These are phyloP conservation scores for Nannochloropsis oceanica DNA, from an alignment of 108 stramenopile species.

Conservation along the genomic window DNA sequence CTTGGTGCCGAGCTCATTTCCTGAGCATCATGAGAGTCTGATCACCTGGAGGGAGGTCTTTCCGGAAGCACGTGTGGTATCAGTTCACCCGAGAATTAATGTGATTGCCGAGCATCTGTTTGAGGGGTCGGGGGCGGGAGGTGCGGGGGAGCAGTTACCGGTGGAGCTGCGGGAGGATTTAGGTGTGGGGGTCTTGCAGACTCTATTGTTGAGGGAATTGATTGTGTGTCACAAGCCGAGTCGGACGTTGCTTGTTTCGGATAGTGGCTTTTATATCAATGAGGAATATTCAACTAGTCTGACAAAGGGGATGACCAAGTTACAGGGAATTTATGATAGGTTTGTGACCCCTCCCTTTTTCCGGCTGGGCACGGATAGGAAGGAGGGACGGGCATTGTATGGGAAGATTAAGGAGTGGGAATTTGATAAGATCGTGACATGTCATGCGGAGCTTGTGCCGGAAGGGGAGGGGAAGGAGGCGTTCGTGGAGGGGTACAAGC, in stretches of 20 bases:
- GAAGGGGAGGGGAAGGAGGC: not conserved
- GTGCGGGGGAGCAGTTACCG: not conserved
- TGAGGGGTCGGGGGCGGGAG: not conserved
- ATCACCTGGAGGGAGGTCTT: not conserved
- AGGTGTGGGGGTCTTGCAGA: not conserved
- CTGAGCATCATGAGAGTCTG: not conserved
- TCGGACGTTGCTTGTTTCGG: not conserved
- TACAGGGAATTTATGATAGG: not conserved
- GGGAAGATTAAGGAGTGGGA: not conserved
- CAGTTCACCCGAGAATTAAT: not conserved
- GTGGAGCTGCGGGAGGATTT: not conserved
- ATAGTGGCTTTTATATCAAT: not conserved
- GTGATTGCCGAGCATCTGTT: not conserved
- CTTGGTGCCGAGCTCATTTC: not conserved
- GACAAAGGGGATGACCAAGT: not conserved
- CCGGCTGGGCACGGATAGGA: not conserved
- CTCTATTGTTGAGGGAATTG: not conserved
- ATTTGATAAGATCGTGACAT: not conserved
- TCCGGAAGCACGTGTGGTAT: not conserved
- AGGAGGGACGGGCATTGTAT: not conserved
- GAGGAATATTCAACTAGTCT: not conserved
- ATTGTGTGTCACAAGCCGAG: not conserved
- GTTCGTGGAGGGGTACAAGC: not conserved
- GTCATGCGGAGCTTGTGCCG: not conserved
- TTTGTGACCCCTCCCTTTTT: not conserved